Conservation (phyloP, 2,329 filamentous ascomycete species). For the Fusarium tricinctum region DNA sequence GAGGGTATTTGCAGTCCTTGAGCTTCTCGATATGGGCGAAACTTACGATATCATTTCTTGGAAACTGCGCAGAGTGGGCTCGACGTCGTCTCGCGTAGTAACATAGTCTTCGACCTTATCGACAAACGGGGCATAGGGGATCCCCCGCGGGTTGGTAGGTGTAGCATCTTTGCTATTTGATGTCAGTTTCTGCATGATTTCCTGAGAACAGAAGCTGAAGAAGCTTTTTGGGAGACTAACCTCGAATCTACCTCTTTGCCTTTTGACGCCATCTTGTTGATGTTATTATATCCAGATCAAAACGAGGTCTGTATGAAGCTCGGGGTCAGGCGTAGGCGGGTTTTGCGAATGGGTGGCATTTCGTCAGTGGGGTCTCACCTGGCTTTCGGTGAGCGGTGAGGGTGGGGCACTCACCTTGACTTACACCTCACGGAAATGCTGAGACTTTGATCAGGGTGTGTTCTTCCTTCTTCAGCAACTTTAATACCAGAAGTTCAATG, state of each 20-base stretch:
- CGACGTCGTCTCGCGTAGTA: constrained; percentile 81
- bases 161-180: constrained; percentile 61
- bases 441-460: no score
- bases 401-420: constrained; percentile 47
- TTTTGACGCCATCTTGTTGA: constrained; percentile 58
- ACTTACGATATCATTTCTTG: constrained; percentile 93
- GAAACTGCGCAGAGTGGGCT: constrained; percentile 84
- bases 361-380: constrained; percentile 52
- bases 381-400: constrained; percentile 46
- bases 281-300: constrained; percentile 41
- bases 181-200: constrained; percentile 31
- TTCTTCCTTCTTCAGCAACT: no score
- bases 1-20: constrained; percentile 15
- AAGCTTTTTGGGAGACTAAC: constrained; percentile 46
- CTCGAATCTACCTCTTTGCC: constrained; percentile 56
- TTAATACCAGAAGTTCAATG: no score
- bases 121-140: constrained; percentile 86
- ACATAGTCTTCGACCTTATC: constrained; percentile 93
- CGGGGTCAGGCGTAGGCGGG: constrained; percentile 39
- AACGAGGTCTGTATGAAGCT: constrained; percentile 45
- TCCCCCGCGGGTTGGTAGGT: constrained; percentile 83
- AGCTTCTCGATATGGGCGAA: constrained; percentile 22
- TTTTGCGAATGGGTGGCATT: constrained; percentile 52
- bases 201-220: background rate
- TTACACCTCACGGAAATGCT: background rate